Evolutionary conservation across 192 early-diverging fungal species (phyloP).

Genomic region (Endogone sp.): DNA sequence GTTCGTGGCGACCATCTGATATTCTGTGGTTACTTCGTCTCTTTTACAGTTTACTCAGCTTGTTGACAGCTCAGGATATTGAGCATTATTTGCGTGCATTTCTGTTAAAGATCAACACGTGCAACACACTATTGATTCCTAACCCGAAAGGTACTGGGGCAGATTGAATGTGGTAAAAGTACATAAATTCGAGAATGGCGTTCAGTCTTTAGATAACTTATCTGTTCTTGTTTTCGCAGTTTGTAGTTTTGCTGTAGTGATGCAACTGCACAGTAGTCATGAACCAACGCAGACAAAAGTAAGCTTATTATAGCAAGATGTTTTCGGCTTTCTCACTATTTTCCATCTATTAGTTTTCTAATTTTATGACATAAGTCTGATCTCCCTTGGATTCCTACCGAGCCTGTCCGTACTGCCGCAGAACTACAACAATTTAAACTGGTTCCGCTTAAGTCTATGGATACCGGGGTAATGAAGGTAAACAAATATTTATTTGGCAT

Average conservation of each 20-base stretch:
- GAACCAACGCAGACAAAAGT: background rate
- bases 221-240: background rate
- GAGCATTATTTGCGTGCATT: constrained; percentile 10
- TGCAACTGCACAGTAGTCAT: background rate
- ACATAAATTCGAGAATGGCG: background rate
- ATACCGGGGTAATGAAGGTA: background rate
- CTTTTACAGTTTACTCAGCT: background rate
- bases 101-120: constrained; percentile 5
- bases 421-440: background rate
- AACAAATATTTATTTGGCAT: background rate
- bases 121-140: background rate
- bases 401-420: background rate
- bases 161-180: background rate
- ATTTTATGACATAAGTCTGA: background rate
- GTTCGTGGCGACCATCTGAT: background rate
- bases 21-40: background rate
- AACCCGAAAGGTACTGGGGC: constrained; percentile 1
- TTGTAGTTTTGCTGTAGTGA: background rate
- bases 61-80: background rate
- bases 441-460: background rate
- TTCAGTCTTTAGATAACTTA: too few relatives aligned
- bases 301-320: background rate
- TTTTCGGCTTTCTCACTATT: too few relatives aligned
- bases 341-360: background rate
- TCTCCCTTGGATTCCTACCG: background rate